Conservation (phyloP, 495 filamentous ascomycete genomes). For the Penicillium arizonense region DNA sequence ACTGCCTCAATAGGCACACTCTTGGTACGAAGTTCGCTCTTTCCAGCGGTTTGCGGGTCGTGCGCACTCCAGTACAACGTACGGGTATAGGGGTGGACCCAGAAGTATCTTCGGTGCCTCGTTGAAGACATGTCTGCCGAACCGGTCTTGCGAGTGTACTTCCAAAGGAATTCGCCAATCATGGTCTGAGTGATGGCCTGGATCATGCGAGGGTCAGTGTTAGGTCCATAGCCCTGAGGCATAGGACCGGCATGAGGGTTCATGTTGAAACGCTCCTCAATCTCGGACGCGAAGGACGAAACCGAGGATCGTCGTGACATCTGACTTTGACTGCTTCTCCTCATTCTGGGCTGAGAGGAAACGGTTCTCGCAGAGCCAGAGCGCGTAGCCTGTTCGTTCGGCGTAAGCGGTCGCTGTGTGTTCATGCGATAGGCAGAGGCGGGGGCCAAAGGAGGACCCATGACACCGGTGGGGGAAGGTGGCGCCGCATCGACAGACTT, state of each 20-base stretch:
- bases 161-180: conserved; percentile 99
- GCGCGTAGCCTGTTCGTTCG: conserved; percentile 47
- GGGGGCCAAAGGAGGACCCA: conserved; percentile 85
- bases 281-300: conserved; percentile 91
- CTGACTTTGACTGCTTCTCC: conserved; percentile 50
- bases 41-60: conserved; percentile 77
- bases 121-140: conserved; percentile 83
- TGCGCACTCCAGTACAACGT: conserved; percentile 96
- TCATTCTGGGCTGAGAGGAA: conserved; percentile 39
- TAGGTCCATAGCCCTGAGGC: conserved; percentile 51
- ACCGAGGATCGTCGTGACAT: conserved; percentile 77
- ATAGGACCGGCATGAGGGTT: conserved; percentile 55
- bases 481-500: conserved; percentile 48
- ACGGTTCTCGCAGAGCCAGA: conserved; percentile 56
- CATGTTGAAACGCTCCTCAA: conserved; percentile 87
- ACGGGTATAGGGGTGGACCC: conserved; percentile 97
- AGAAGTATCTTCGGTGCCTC: conserved; percentile 93
- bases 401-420: conserved; percentile 67
- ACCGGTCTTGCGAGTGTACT: conserved; percentile 91
- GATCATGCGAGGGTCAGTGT: conserved; percentile 95
- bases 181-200: conserved; percentile 99
- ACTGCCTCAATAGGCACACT: conserved; percentile 93
- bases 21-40: conserved; percentile 82
- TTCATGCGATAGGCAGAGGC: conserved; percentile 70
- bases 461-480: conserved; percentile 48